Evolutionary conservation across 2,329 filamentous ascomycete species (phyloP), one percentile per base, ranked within the genome.

Genomic region (Neonectria hederae): DNA sequence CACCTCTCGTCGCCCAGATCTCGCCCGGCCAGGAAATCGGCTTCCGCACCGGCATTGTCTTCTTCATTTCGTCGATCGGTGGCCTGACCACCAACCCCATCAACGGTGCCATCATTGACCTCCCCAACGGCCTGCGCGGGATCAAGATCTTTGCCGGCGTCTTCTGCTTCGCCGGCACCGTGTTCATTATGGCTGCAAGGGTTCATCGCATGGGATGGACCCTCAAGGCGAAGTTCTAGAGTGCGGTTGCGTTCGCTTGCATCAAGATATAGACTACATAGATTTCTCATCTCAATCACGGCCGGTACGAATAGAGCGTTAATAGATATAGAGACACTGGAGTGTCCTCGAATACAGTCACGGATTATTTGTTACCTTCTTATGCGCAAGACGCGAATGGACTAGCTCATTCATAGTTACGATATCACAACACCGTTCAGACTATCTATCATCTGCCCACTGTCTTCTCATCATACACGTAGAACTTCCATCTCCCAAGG

Each of bases 31-130:
- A 56, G 1, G 76, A 78, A 43, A 76, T 76, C 48, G 75, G 74
- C 2, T 75, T 76, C 66, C 73, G 76, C 1, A 79, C 69, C 1
- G 80, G 80, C 0, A 71, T 80, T 1, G 67, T 76, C 11, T 90
- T 89, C 72, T 83, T 84, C 3, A 75, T 86, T 19, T 79, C 85
- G 14, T 83, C 84, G 3, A 76, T 91, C 26, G 84, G 84, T 0
- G 87, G 86, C 2, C 76, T 91, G 24, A 84, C 85, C 2, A 84
- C 86, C 0, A 86, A 81, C 62, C 87, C 88, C 0, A 87, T 89
- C 68, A 85, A 80, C 2, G 87, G 87, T 0, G 81, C 82, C 1
- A 80, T 81, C 48, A 59, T 81, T 0, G 69, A 76, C 0, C 63
- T 43, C 1, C 66, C 73, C 0, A 60, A 72, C 5, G 75, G 75